Percentiles rank a stretch among this genome's conserved stretches.
Evolutionary conservation across 371 early-diverging fungal genomes (phyloP).

Genomic region (Catenaria anguillulae): DNA sequence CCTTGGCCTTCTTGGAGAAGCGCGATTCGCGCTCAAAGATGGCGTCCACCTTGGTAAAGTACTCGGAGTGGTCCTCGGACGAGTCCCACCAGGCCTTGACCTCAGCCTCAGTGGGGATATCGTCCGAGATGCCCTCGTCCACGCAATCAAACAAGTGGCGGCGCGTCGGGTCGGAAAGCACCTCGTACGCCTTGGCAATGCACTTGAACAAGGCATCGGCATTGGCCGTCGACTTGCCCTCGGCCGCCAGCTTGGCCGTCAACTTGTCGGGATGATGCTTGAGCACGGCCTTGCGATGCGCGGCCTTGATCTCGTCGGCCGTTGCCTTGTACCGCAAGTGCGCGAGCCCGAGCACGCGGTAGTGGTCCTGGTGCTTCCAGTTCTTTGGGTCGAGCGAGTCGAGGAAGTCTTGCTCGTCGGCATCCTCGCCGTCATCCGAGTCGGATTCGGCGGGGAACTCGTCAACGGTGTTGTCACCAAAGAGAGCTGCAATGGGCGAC

Average conservation of each 20-base stretch:
- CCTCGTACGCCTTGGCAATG: conserved; percentile 91
- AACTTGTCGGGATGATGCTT: conserved; percentile 76
- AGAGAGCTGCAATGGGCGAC: background rate
- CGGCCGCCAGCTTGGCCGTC: conserved; percentile 1
- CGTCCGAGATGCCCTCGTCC: conserved; percentile 55
- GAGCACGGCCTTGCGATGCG: conserved; percentile 68
- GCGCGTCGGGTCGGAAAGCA: conserved; percentile 79
- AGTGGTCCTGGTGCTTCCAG: conserved; percentile 77
- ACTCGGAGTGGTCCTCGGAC: conserved; percentile 70
- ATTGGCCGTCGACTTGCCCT: conserved; percentile 14
- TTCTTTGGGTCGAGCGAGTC: conserved; percentile 58
- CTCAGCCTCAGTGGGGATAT: conserved; percentile 19
- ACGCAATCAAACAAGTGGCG: conserved; percentile 94
- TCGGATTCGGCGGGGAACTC: background rate
- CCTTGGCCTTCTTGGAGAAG: conserved; percentile 75
- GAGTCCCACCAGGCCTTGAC: conserved; percentile 12
- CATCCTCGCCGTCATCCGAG: background rate
- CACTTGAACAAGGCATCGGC: conserved; percentile 97
- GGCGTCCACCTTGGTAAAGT: conserved; percentile 70
- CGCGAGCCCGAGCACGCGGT: conserved; percentile 67
- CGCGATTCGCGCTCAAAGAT: conserved; percentile 83
- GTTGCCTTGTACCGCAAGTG: conserved; percentile 64
- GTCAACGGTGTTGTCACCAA: background rate
- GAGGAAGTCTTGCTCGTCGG: conserved; percentile 8
- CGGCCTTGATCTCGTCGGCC: conserved; percentile 55